Conservation (phyloP, 495 filamentous ascomycete genomes). For the Polyplosphaeria fusca region DNA sequence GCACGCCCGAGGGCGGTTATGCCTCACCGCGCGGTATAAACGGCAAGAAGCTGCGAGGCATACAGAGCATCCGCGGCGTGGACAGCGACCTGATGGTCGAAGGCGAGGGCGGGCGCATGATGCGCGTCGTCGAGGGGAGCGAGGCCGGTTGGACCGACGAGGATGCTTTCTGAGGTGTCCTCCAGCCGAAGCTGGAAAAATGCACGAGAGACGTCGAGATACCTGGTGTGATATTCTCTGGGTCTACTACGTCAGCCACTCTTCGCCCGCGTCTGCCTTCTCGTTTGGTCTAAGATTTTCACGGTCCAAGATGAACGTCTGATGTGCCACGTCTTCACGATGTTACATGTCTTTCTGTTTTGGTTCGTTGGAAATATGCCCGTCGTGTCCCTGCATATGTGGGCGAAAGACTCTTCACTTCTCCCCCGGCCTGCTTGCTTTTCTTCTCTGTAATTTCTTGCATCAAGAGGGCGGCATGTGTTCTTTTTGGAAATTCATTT, state of each 20-base stretch:
- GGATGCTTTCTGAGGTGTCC: constrained; percentile 33
- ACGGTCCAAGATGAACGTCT: neutral
- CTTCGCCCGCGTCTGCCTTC: constrained; percentile 1
- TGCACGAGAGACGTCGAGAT: too few species aligned
- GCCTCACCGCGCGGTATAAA: constrained; percentile 44
- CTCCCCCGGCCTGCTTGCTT: constrained; percentile 6
- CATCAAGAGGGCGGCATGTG: constrained; percentile 14
- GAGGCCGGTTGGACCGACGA: constrained; percentile 48
- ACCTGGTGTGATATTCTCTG: too few species aligned
- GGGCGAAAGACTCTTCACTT: constrained; percentile 8
- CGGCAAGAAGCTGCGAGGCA: constrained; percentile 34
- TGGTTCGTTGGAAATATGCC: neutral
- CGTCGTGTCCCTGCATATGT: neutral
- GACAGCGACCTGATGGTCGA: constrained; percentile 35
- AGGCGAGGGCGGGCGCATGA: constrained; percentile 31
- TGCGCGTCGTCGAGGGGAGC: constrained; percentile 39
- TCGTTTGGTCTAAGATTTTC: neutral
- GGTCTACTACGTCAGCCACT: too few species aligned
- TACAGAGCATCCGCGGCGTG: constrained; percentile 26
- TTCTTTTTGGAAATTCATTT: constrained; percentile 14
- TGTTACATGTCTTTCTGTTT: neutral
- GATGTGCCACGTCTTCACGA: constrained; percentile 23
- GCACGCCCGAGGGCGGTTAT: constrained; percentile 57
- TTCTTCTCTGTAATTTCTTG: constrained; percentile 29
- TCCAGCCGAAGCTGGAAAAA: neutral